Evolutionary conservation across 805 yeast genomes (phyloP).

Genomic region (Saccharomycopsis fermentans): DNA sequence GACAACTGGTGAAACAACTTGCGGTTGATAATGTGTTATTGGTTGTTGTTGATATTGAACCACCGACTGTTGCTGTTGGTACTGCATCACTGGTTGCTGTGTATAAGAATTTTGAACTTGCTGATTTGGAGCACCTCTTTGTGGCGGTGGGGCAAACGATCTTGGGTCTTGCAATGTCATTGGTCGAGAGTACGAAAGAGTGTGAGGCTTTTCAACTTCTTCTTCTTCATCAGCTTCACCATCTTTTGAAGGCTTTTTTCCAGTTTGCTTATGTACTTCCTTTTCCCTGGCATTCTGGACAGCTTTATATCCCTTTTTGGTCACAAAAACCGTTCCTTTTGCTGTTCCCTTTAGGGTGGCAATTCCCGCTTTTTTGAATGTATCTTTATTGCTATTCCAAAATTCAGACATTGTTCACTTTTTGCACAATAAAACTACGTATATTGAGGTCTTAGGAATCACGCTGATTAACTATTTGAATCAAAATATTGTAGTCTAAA

Average conservation of each 20-base stretch:
- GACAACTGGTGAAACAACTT: constrained; percentile 20
- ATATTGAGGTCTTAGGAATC: too few species aligned
- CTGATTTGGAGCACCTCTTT: constrained; percentile 2
- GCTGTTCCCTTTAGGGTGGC: constrained; percentile 44
- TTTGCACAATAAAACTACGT: too few species aligned
- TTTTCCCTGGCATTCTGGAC: constrained; percentile 42
- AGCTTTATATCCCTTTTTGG: constrained; percentile 35
- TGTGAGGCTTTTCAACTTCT: constrained; percentile 15
- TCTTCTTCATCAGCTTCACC: constrained; percentile 13
- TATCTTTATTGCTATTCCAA: constrained; percentile 44
- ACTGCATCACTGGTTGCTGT: not conserved
- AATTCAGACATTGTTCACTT: constrained; percentile 27
- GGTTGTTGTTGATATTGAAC: not conserved
- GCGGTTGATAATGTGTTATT: not conserved
- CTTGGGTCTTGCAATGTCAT: constrained; percentile 24
- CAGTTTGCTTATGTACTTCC: constrained; percentile 23
- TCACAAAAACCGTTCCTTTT: constrained; percentile 37
- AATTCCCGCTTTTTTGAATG: constrained; percentile 39
- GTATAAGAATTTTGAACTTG: not conserved
- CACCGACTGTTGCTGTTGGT: not conserved
- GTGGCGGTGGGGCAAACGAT: constrained; percentile 33
- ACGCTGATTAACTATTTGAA: too few species aligned
- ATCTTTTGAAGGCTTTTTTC: not conserved
- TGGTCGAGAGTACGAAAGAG: not conserved
- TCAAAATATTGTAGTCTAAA: too few species aligned